These are phyloP conservation scores for Plasmodium berghei DNA, from an alignment of 169 alveolate genomes.

Conservation along the genomic window DNA sequence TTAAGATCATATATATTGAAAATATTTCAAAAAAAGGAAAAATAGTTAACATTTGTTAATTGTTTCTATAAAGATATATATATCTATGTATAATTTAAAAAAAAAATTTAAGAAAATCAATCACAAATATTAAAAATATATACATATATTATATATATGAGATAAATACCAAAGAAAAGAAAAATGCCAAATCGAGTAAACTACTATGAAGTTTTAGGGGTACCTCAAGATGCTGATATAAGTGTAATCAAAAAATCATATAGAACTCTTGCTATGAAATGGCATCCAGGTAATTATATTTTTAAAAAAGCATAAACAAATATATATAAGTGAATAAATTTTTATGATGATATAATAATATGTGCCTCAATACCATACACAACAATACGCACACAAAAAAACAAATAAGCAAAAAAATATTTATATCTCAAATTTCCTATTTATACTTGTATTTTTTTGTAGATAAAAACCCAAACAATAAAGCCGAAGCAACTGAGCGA, in stretches of 20 bases:
- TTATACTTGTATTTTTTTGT: not conserved
- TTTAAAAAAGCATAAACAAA: not conserved
- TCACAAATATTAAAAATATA: not conserved
- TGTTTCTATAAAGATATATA: not conserved
- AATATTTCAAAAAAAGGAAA: not conserved
- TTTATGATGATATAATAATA: not conserved
- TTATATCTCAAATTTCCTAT: not conserved
- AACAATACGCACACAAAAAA: not conserved
- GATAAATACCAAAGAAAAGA: not conserved
- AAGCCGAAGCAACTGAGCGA: conserved; percentile 82
- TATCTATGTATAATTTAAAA: not conserved
- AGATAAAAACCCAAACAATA: conserved; percentile 80
- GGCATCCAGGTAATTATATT: conserved; percentile 83
- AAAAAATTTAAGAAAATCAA: not conserved
- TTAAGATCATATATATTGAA: not conserved
- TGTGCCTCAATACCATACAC: not conserved
- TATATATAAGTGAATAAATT: not conserved
- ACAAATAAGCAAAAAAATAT: not conserved
- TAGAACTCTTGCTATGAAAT: conserved; percentile 81
- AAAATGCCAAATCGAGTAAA: conserved; percentile 67
- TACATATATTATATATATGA: not conserved
- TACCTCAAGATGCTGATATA: conserved; percentile 79
- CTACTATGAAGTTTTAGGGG: conserved; percentile 82
- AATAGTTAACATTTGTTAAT: not conserved
- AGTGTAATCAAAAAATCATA: conserved; percentile 79